Percentiles rank a stretch among this genome's conserved stretches.
phyloP scores from a whole-genome alignment of 2,329 filamentous ascomycete genomes.

The Venturia effusa region DNA sequence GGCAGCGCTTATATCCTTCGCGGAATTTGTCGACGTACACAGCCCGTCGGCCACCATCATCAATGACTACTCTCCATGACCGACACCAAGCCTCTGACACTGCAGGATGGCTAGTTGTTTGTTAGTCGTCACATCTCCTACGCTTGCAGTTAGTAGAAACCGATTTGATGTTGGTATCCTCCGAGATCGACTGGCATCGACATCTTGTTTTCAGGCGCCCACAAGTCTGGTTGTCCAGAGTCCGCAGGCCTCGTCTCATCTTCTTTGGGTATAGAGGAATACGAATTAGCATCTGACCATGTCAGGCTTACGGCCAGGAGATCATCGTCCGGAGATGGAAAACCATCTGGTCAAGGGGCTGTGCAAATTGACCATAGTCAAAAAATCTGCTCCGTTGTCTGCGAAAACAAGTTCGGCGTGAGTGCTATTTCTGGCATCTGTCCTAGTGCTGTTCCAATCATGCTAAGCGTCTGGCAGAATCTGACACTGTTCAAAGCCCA shows the following conservation, averaged over 20 bases:
- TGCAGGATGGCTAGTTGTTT: background rate
- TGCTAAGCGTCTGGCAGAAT: background rate
- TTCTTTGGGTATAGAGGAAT: background rate
- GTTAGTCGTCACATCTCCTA: background rate
- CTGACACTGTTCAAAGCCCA: background rate
- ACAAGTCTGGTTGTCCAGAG: background rate
- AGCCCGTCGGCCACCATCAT: background rate
- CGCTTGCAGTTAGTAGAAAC: background rate
- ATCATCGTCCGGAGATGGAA: background rate
- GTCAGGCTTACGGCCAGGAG: background rate
- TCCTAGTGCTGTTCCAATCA: background rate
- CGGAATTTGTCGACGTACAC: background rate
- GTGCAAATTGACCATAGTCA: background rate
- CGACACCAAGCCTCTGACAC: background rate
- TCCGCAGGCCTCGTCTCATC: background rate
- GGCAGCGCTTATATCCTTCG: background rate
- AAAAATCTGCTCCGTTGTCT: background rate
- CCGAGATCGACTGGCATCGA: background rate
- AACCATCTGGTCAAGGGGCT: background rate
- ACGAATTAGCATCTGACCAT: background rate
- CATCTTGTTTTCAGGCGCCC: background rate
- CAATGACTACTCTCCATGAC: background rate
- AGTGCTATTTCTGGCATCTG: background rate
- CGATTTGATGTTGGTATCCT: background rate
- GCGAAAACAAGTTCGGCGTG: background rate